Evolutionary conservation across 495 filamentous ascomycete genomes (phyloP).

Genomic region (Lasiosphaeria hispida): DNA sequence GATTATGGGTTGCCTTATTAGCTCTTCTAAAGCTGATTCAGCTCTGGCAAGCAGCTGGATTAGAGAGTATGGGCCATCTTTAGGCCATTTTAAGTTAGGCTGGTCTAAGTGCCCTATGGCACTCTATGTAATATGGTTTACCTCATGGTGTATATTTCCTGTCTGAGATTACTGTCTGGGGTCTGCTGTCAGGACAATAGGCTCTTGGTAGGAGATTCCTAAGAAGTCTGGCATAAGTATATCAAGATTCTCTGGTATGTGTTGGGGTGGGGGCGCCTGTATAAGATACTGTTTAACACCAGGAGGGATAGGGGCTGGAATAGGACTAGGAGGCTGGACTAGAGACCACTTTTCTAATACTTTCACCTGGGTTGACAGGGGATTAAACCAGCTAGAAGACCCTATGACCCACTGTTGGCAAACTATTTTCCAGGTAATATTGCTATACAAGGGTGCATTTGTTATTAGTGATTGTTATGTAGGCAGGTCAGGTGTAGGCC

Average conservation of each 20-base stretch:
- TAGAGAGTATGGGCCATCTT: neutral
- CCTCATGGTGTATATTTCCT: slow-evolving; percentile 3
- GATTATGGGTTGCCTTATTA: slow-evolving; percentile 2
- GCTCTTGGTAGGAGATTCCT: slow-evolving; percentile 3
- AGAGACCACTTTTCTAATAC: neutral
- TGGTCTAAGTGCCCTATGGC: slow-evolving; percentile 1
- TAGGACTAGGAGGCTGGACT: slow-evolving; percentile 6
- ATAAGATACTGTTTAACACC: neutral
- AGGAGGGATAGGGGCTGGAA: neutral
- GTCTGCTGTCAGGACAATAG: neutral
- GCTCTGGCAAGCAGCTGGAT: neutral
- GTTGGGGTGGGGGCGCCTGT: neutral
- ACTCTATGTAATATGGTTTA: neutral
- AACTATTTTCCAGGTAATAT: neutral
- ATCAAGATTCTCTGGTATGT: slow-evolving; percentile 1
- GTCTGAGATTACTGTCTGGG: neutral
- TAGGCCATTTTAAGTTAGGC: neutral
- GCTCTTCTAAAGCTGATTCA: slow-evolving; percentile 2
- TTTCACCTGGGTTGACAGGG: too few species aligned
- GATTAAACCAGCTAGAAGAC: too few species aligned
- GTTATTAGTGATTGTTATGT: slow-evolving; percentile 2
- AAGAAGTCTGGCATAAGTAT: neutral
- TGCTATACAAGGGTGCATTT: neutral
- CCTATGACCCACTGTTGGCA: neutral
- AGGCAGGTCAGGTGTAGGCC: neutral